These are phyloP conservation scores for Gyrodon lividus DNA, from an alignment of 768 basidiomycete genomes.

Conservation along the genomic window DNA sequence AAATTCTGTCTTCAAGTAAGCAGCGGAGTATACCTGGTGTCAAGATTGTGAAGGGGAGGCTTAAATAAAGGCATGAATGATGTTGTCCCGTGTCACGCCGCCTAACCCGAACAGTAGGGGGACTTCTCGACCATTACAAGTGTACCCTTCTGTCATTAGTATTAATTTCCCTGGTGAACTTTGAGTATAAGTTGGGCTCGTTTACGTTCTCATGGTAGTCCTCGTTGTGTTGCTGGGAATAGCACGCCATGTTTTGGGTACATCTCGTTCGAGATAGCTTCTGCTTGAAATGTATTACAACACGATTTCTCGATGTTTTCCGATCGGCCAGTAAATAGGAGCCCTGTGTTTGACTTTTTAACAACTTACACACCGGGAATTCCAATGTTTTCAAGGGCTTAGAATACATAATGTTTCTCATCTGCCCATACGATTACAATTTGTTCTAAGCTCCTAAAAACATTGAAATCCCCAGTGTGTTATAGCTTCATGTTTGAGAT, in stretches of 20 bases:
- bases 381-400: too few species aligned
- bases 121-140: slow-evolving; percentile 1
- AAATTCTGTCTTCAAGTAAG: slow-evolving; percentile 15
- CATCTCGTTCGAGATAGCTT: background rate
- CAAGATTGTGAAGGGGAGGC: slow-evolving; percentile 28
- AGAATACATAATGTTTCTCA: too few species aligned
- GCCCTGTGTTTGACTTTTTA: too few species aligned
- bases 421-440: too few species aligned
- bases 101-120: slow-evolving; percentile 8
- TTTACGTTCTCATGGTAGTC: background rate
- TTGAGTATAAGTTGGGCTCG: background rate
- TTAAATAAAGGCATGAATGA: slow-evolving; percentile 12
- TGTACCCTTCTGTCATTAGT: background rate
- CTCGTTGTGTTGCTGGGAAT: slow-evolving; percentile 1
- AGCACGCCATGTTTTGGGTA: background rate
- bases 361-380: too few species aligned
- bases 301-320: background rate
- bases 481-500: too few species aligned
- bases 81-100: slow-evolving; percentile 4
- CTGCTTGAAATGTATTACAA: background rate
- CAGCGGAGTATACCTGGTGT: slow-evolving; percentile 33
- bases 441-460: too few species aligned
- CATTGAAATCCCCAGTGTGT: too few species aligned
- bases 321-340: too few species aligned
- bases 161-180: slow-evolving; percentile 10